Conservation (phyloP, 495 filamentous ascomycete genomes). For the Penicillium dipodomyicola region DNA sequence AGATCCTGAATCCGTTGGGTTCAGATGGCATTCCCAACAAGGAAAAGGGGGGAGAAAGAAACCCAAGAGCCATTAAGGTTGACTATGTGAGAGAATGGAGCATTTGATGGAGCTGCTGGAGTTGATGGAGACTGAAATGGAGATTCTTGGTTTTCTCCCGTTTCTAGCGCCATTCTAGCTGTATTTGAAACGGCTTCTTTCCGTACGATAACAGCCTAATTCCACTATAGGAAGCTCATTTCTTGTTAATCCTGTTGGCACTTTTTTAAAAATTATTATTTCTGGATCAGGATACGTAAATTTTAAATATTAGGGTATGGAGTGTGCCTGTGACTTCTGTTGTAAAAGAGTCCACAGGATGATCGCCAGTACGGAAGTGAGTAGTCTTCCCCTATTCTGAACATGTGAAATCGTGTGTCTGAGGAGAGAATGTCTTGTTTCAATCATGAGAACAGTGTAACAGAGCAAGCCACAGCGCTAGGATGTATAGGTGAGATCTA, state of each 20-base stretch:
- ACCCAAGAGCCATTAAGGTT: slow-evolving; percentile 13
- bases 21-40: slow-evolving; percentile 9
- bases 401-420: neutral
- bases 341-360: neutral
- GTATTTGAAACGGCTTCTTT: slow-evolving; percentile 27
- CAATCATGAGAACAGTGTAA: neutral
- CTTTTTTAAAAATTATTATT: neutral
- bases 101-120: neutral
- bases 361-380: neutral
- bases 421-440: neutral
- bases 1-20: slow-evolving; percentile 6
- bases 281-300: neutral
- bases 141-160: slow-evolving; percentile 16
- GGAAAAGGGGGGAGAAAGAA: slow-evolving; percentile 13
- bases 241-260: too few relatives aligned
- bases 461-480: neutral
- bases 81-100: slow-evolving; percentile 8
- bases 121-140: neutral
- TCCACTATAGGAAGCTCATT: slow-evolving; percentile 29
- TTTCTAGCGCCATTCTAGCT: slow-evolving; percentile 36
- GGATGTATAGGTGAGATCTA: neutral
- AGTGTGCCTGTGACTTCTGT: neutral
- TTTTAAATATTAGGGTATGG: neutral
- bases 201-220: slow-evolving; percentile 15
- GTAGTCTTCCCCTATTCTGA: neutral